phyloP scores from a whole-genome alignment of 345 rosid genomes.

The Salix brachista region DNA sequence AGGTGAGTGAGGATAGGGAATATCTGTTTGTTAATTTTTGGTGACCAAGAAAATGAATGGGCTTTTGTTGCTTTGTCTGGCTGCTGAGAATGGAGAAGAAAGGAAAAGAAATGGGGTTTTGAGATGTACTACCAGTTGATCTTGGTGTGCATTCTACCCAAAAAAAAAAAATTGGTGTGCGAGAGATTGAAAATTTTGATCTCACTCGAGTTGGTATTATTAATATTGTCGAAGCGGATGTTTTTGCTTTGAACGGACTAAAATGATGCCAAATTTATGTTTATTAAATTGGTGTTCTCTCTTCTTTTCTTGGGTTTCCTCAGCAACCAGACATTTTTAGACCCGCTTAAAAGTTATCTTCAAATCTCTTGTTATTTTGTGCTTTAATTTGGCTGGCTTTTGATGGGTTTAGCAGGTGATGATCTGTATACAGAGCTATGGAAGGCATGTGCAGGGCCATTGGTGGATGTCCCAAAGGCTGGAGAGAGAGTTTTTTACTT shows the following conservation, averaged over 20 bases:
- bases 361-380: background rate
- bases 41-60: slow-evolving; percentile 1
- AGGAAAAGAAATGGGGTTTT: background rate
- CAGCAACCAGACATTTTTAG: slow-evolving; percentile 11
- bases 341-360: background rate
- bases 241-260: background rate
- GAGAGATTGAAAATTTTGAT: background rate
- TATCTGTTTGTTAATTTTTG: slow-evolving; percentile 13
- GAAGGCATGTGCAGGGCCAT: slow-evolving; percentile 85
- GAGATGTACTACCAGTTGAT: background rate
- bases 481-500: slow-evolving; percentile 70
- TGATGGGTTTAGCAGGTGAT: slow-evolving; percentile 36
- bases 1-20: background rate
- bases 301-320: slow-evolving; percentile 12
- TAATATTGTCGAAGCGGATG: background rate
- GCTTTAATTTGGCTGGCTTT: slow-evolving; percentile 11
- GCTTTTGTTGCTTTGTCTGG: slow-evolving; percentile 19
- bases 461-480: slow-evolving; percentile 63
- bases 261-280: slow-evolving; percentile 6
- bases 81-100: slow-evolving; percentile 6
- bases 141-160: background rate
- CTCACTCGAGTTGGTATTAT: no score
- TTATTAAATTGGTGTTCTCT: background rate
- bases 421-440: slow-evolving; percentile 66
- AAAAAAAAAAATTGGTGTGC: background rate